These are phyloP conservation scores for Iberis pinnata DNA, from an alignment of 345 rosid species.

Conservation along the genomic window DNA sequence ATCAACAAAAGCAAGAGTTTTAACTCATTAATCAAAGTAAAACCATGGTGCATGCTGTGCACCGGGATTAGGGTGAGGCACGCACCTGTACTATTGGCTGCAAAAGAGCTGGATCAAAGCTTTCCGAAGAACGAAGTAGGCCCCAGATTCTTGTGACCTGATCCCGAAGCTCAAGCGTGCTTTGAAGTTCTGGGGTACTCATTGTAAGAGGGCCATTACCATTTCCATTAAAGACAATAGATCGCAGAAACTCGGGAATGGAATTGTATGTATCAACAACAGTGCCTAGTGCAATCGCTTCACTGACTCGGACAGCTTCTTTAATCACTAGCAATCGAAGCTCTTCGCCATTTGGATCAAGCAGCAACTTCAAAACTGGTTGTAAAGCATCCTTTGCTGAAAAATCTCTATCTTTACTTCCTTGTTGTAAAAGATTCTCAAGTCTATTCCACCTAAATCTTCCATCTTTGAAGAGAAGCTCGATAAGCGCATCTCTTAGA, in stretches of 20 bases:
- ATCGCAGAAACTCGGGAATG: conserved; percentile 48
- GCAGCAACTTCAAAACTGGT: conserved; percentile 68
- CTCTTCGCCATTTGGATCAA: conserved; percentile 74
- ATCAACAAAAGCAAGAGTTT: neutral
- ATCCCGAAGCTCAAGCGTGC: conserved; percentile 59
- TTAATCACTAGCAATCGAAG: conserved; percentile 64
- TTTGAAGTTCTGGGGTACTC: conserved; percentile 48
- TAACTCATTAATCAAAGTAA: conserved; percentile 5
- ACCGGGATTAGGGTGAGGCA: too few species aligned
- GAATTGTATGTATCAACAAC: conserved; percentile 60
- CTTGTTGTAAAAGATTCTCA: conserved; percentile 83
- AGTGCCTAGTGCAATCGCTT: conserved; percentile 59
- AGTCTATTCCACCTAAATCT: conserved; percentile 95
- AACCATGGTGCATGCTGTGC: too few species aligned
- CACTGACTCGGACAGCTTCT: conserved; percentile 75
- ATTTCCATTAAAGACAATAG: conserved; percentile 45
- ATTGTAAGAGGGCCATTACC: conserved; percentile 48
- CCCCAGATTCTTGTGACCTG: conserved; percentile 78
- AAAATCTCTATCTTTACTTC: conserved; percentile 89
- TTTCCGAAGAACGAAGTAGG: conserved; percentile 59
- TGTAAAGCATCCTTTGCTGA: conserved; percentile 84
- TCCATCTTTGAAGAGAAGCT: conserved; percentile 95
- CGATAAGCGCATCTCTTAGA: conserved; percentile 91
- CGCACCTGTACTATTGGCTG: conserved; percentile 85
- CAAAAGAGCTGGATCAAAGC: conserved; percentile 71